Percentiles rank a stretch among this genome's conserved stretches.
Conservation (phyloP, 2,329 filamentous ascomycete species). For the Xylariaceae sp. region DNA sequence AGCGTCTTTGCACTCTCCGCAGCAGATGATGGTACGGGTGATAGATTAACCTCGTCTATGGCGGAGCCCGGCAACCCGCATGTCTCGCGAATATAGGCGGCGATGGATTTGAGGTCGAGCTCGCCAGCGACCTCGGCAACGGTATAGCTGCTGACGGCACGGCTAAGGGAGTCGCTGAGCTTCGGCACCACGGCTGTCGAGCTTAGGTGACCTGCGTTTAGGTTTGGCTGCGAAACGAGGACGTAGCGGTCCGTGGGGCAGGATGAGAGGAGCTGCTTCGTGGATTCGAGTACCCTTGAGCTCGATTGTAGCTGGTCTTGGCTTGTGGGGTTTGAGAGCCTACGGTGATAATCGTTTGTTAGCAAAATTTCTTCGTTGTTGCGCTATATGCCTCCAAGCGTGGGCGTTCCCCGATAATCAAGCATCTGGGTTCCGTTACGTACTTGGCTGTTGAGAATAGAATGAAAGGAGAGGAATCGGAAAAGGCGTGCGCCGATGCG, state of each 20-base stretch:
- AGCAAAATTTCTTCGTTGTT: not conserved
- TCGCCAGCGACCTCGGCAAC: conserved; percentile 65
- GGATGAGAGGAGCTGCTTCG: conserved; percentile 60
- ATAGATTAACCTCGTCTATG: conserved; percentile 50
- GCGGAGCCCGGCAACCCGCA: conserved; percentile 51
- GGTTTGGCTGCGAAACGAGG: conserved; percentile 76
- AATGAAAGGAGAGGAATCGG: conserved; percentile 87
- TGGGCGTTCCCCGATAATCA: too few species aligned
- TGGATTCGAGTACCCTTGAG: conserved; percentile 49
- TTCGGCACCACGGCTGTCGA: conserved; percentile 54
- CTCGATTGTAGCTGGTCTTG: conserved; percentile 55
- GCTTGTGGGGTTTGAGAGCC: conserved; percentile 42
- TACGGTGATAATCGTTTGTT: conserved; percentile 21
- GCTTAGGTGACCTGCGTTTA: conserved; percentile 73
- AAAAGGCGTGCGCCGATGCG: conserved; percentile 72
- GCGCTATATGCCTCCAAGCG: not conserved
- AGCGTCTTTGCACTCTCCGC: conserved; percentile 52
- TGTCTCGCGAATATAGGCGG: conserved; percentile 50
- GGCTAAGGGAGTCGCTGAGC: conserved; percentile 51
- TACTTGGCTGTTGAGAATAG: conserved; percentile 86
- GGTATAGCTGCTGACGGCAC: conserved; percentile 49
- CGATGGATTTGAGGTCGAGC: conserved; percentile 49
- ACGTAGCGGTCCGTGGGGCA: conserved; percentile 81
- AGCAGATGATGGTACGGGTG: conserved; percentile 44
- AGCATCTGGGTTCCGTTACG: too few species aligned